These are phyloP conservation scores for Trichoderma erinaceum DNA, from an alignment of 495 filamentous ascomycete species.

Conservation along the genomic window DNA sequence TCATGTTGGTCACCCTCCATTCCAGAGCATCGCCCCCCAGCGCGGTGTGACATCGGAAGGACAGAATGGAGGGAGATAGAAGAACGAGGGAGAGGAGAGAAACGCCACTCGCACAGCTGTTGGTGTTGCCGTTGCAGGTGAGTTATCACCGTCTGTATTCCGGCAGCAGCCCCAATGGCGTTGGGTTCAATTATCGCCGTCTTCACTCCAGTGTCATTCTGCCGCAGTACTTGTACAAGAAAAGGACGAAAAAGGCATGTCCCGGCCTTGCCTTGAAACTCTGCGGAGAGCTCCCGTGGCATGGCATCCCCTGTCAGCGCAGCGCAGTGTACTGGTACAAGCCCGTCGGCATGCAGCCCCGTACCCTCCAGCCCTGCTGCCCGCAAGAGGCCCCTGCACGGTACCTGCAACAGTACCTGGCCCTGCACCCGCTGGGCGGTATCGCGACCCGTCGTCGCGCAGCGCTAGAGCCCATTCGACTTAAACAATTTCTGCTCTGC, in stretches of 20 bases:
- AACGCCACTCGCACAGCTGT: neutral
- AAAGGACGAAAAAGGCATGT: neutral
- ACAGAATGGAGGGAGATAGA: too few species aligned
- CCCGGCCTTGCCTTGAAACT: neutral
- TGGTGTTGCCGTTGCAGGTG: too few species aligned
- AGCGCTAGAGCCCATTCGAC: neutral
- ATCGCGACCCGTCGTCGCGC: neutral
- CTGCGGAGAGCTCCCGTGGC: neutral
- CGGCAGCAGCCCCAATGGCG: too few species aligned
- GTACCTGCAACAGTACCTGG: neutral
- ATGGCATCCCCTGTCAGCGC: neutral
- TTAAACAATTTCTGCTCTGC: neutral
- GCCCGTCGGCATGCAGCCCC: neutral
- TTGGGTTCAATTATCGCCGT: too few species aligned
- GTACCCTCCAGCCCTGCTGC: neutral
- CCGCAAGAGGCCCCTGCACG: neutral
- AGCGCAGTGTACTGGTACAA: neutral
- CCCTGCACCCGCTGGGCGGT: neutral
- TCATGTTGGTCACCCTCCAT: neutral
- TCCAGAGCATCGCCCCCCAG: neutral
- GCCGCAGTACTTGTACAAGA: too few species aligned
- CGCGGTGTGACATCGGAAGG: conserved; percentile 4
- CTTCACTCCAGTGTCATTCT: too few species aligned
- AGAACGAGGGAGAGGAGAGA: too few species aligned
- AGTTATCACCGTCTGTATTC: too few species aligned